phyloP scores from a whole-genome alignment of 768 basidiomycete species.

The Daedaleopsis nitida region DNA sequence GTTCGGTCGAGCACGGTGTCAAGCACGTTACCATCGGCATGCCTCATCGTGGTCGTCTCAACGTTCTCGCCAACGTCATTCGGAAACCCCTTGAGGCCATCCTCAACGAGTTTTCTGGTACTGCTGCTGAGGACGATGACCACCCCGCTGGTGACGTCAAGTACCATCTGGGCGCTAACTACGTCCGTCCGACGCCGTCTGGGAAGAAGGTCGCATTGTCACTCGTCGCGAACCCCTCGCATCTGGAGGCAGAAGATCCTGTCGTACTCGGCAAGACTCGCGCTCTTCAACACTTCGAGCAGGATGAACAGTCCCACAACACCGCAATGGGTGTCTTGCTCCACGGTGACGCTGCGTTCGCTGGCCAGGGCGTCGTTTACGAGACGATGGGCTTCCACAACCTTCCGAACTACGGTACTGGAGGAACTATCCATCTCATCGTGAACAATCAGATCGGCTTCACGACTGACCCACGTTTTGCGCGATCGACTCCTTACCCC shows the following conservation, averaged over 20 bases:
- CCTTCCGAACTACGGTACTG: conserved; percentile 93
- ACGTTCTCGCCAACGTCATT: conserved; percentile 97
- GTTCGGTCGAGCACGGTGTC: conserved; percentile 94
- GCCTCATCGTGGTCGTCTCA: conserved; percentile 98
- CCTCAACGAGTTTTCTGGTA: conserved; percentile 92
- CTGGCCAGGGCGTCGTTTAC: conserved; percentile 97
- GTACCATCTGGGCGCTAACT: conserved; percentile 98
- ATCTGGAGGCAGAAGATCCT: conserved; percentile 95
- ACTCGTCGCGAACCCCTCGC: conserved; percentile 97
- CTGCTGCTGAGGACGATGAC: conserved; percentile 60
- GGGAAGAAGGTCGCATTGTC: conserved; percentile 98
- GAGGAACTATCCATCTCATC: conserved; percentile 97
- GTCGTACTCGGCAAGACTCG: conserved; percentile 99
- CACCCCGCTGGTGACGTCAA: conserved; percentile 97
- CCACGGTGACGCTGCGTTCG: conserved; percentile 98
- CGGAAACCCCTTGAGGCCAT: conserved; percentile 98
- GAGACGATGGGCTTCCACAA: conserved; percentile 99
- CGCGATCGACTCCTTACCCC: conserved; percentile 96
- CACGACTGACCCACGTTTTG: conserved; percentile 97
- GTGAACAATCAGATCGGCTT: conserved; percentile 99
- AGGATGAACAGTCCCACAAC: conserved; percentile 75
- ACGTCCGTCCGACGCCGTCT: conserved; percentile 95
- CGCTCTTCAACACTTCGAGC: conserved; percentile 92
- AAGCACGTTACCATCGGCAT: conserved; percentile 98
- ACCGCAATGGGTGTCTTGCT: conserved; percentile 95